Percentiles rank a stretch among this genome's conserved stretches.
These are phyloP conservation scores for Boletus coccyginus DNA, from an alignment of 768 basidiomycete genomes.

Conservation along the genomic window DNA sequence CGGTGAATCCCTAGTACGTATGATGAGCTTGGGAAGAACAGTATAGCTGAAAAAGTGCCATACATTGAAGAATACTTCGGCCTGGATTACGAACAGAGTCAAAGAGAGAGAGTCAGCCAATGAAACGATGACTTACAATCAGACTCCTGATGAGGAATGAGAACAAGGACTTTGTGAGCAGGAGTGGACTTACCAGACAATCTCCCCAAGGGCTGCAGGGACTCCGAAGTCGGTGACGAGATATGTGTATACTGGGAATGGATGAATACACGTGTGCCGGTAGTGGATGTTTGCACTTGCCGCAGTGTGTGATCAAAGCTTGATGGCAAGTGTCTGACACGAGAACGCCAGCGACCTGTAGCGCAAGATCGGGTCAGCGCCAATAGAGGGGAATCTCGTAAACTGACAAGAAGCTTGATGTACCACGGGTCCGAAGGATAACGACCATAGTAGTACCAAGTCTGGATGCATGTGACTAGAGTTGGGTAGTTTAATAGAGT, in stretches of 20 bases:
- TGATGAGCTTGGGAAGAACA: neutral
- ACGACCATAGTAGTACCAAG: conserved; percentile 52
- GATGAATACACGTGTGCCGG: neutral
- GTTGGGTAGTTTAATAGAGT: conserved; percentile 1
- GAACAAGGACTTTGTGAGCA: neutral
- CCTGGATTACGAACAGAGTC: conserved; percentile 26
- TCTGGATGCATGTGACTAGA: conserved; percentile 55
- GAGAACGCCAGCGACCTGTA: conserved; percentile 52
- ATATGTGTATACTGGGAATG: conserved; percentile 45
- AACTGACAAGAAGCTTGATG: conserved; percentile 45
- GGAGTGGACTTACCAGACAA: conserved; percentile 43
- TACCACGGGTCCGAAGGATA: conserved; percentile 53
- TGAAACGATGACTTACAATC: conserved; percentile 13
- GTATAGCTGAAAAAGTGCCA: neutral
- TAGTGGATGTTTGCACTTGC: conserved; percentile 26
- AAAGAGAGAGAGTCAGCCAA: neutral
- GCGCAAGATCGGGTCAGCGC: neutral
- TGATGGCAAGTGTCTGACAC: conserved; percentile 57
- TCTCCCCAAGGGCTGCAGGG: conserved; percentile 23
- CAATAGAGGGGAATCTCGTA: neutral
- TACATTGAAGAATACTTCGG: conserved; percentile 55
- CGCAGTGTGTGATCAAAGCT: conserved; percentile 52
- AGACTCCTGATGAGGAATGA: conserved; percentile 23
- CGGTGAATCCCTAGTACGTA: conserved; percentile 40
- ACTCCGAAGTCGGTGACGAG: conserved; percentile 41